A percentile compares a stretch with the other conserved stretches of the same genome.
Evolutionary conservation across 2,329 filamentous ascomycete species (phyloP).

Genomic region (Cladosporium sp.): DNA sequence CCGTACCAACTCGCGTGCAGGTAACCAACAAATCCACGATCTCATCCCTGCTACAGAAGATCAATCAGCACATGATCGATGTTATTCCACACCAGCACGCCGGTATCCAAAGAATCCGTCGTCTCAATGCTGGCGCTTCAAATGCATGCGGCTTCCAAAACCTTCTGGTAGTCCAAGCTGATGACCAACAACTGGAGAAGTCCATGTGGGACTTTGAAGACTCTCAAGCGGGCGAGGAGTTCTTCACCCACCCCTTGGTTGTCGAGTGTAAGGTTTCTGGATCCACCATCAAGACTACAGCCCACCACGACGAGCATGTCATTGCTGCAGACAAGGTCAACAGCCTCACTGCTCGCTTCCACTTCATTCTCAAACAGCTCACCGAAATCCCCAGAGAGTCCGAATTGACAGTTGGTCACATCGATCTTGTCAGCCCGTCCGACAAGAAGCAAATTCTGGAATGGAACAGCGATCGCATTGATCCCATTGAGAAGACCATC

Average conservation of each 20-base stretch:
- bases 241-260: conserved; percentile 10
- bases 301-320: conserved; percentile 5
- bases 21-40: background rate
- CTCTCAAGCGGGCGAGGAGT: conserved; percentile 6
- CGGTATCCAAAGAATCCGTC: conserved; percentile 1
- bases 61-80: conserved; percentile 10
- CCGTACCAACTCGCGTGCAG: conserved; percentile 31
- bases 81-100: conserved; percentile 11
- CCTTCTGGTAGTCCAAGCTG: conserved; percentile 50
- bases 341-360: background rate
- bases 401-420: background rate
- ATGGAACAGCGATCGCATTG: conserved; percentile 7
- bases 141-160: conserved; percentile 56
- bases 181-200: conserved; percentile 6
- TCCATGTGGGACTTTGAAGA: conserved; percentile 1
- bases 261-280: conserved; percentile 8
- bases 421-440: conserved; percentile 6
- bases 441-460: conserved; percentile 7
- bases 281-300: conserved; percentile 1
- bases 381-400: background rate
- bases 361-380: conserved; percentile 10
- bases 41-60: background rate
- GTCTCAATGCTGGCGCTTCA: background rate
- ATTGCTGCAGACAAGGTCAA: conserved; percentile 3
- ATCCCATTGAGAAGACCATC: conserved; percentile 7